Base-by-base conservation (phyloP, 352 stramenopile genomes). In the Phytophthora brassicae region DNA sequence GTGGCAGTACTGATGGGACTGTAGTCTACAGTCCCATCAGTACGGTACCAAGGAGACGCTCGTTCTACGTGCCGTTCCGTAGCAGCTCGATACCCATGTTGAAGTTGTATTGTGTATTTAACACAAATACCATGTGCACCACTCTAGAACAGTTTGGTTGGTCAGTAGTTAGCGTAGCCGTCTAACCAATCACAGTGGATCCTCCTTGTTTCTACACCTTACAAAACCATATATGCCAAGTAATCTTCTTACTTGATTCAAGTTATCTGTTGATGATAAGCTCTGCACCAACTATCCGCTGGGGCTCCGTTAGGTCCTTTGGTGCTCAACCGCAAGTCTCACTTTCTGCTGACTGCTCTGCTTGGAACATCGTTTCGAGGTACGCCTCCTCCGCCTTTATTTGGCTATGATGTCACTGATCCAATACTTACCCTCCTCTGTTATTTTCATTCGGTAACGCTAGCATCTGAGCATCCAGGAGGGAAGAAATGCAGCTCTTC, bases 401-500 rank as follows among this genome's bases (percentile, higher is more conserved):
- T 45, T 26, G 16, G 39, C 17, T n/a, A n/a, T n/a, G n/a, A n/a
- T n/a, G n/a, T n/a, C n/a, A n/a, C n/a, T n/a, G 12, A 52, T 29
- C 47, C 33, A 23, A 46, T 55, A 36, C 45, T 56, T 31, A 56
- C 56, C 33, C n/a, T n/a, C n/a, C n/a, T n/a, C n/a, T n/a, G n/a
- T 17, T 55, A 1, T 31, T 43, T 48, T 36, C 20, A 45, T 70
- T 54, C 17, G 22, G 52, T 70, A 36, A 42, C 36, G 12, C 14
- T 66, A 70, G 88, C 85, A 96, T 96, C 77, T 86, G 86, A 97
- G 89, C 89, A 97, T 97, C 89, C 89, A 93, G 86, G 81, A 86
- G 86, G 86, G 79, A 88, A 75, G 67, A 78, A 31, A 98, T 98
- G 92, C 91, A 98, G 83, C 95, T 98, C 79, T 97, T 98, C 76